These are phyloP conservation scores for Epichloe scottii DNA, from an alignment of 2,329 filamentous ascomycete species.

Conservation along the genomic window DNA sequence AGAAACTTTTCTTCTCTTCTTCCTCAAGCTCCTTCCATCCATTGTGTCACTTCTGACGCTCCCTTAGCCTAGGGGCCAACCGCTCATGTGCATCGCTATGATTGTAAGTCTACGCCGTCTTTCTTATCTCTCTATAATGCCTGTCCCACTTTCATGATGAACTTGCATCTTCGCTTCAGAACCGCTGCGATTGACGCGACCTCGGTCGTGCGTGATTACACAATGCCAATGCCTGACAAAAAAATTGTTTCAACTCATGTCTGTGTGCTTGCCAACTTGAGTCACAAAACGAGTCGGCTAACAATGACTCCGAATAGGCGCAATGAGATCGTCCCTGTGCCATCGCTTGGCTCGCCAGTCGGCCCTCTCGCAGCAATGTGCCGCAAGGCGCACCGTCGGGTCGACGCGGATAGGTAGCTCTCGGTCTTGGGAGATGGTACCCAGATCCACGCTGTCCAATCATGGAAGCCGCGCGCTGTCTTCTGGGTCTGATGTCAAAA, in stretches of 20 bases:
- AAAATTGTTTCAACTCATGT: background rate
- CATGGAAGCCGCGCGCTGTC: conserved; percentile 9
- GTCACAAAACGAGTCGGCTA: background rate
- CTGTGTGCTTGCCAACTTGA: background rate
- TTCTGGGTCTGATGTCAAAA: conserved; percentile 9
- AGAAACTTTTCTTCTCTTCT: background rate
- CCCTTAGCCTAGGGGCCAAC: background rate
- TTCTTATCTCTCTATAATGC: background rate
- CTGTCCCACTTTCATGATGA: conserved; percentile 25
- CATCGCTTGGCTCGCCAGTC: conserved; percentile 23
- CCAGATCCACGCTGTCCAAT: background rate
- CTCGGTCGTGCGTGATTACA: conserved; percentile 31
- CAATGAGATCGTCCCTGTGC: conserved; percentile 26
- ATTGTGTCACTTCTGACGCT: background rate
- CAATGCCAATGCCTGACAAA: conserved; percentile 26
- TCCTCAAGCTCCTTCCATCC: background rate
- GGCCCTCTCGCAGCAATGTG: conserved; percentile 4
- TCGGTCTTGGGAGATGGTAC: background rate
- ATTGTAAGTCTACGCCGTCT: conserved; percentile 22
- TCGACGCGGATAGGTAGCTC: conserved; percentile 1
- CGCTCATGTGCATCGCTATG: conserved; percentile 18
- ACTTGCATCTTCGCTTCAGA: conserved; percentile 32
- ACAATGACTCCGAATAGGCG: conserved; percentile 12
- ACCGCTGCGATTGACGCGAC: conserved; percentile 38
- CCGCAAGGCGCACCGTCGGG: background rate